A percentile compares a stretch with the other conserved stretches of the same genome.
Conservation (phyloP, 225 moss, liverwort and hornwort genomes). For the Antitrichia curtipendula region DNA sequence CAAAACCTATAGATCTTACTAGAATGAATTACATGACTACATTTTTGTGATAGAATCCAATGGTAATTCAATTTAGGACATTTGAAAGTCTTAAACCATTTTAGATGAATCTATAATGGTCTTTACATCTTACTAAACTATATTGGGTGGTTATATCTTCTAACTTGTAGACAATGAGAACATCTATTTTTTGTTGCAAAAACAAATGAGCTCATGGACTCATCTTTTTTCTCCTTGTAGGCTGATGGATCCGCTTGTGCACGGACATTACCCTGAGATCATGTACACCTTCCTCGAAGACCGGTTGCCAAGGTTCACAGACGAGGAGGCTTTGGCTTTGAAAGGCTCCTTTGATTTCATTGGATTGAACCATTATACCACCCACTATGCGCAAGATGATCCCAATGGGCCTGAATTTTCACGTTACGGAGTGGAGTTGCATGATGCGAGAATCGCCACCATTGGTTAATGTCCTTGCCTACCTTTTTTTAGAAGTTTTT, state of each 20-base stretch:
- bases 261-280: constrained; percentile 44
- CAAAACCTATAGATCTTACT: neutral
- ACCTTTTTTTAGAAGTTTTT: neutral
- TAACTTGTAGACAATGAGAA: neutral
- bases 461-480: neutral
- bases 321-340: constrained; percentile 4
- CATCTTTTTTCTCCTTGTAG: neutral
- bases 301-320: constrained; percentile 31
- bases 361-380: constrained; percentile 66
- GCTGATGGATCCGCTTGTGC: constrained; percentile 57
- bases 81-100: neutral
- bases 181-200: neutral
- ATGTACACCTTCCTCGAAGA: constrained; percentile 13
- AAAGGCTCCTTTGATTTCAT: constrained; percentile 68
- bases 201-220: no score
- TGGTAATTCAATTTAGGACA: neutral
- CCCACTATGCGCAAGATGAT: constrained; percentile 12
- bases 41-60: neutral
- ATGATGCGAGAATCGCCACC: neutral
- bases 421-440: neutral
- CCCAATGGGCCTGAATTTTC: constrained; percentile 5
- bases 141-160: neutral
- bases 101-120: no score
- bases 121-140: neutral
- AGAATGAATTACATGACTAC: neutral